Conservation (phyloP, 2,329 filamentous ascomycete species). For the Atkinsonella texensis region DNA sequence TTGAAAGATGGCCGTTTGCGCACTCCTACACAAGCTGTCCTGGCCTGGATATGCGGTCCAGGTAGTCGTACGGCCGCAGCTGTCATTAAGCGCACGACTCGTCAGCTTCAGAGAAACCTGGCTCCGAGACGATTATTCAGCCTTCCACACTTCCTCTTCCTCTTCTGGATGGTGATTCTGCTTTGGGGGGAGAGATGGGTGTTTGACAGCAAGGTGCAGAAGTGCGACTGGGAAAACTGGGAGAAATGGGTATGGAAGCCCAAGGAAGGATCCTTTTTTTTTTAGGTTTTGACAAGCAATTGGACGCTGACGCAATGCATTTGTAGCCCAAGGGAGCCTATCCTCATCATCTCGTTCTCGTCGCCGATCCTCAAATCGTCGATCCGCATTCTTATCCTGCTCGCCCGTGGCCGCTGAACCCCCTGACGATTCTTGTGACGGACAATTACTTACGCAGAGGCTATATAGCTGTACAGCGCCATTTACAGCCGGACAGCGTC, state of each 20-base stretch:
- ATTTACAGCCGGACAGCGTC: conserved; percentile 72
- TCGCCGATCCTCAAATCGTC: conserved; percentile 85
- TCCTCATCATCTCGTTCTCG: conserved; percentile 73
- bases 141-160: conserved; percentile 55
- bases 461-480: conserved; percentile 64
- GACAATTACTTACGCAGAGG: conserved; percentile 82
- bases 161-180: conserved; percentile 64
- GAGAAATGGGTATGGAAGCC: conserved; percentile 67
- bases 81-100: conserved; percentile 16
- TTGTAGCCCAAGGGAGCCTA: conserved; percentile 61
- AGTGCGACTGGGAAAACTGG: conserved; percentile 77
- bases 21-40: background rate
- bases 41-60: conserved; percentile 28
- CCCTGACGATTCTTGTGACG: conserved; percentile 50
- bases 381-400: conserved; percentile 93
- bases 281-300: no score
- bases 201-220: conserved; percentile 57
- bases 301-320: background rate
- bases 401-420: conserved; percentile 48
- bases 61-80: conserved; percentile 24
- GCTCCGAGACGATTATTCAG: conserved; percentile 40
- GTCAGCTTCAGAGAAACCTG: conserved; percentile 29
- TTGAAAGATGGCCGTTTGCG: conserved; percentile 4
- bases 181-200: conserved; percentile 77
- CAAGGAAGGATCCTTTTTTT: background rate